These are phyloP conservation scores for Brassica balearica DNA, from an alignment of 441 rosid species.

Conservation along the genomic window DNA sequence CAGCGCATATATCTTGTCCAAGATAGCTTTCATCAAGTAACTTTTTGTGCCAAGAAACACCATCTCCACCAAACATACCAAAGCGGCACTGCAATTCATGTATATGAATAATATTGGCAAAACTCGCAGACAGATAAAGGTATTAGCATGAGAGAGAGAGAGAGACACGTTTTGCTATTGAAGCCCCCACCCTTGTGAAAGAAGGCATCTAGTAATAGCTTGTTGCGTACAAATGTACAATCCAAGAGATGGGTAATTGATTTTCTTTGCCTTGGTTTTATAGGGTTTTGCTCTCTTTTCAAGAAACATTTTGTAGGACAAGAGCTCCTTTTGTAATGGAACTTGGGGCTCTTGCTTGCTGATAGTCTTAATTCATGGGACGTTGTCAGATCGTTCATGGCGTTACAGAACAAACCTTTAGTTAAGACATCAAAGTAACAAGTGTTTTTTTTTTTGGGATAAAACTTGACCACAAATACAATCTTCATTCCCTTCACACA, in stretches of 20 bases:
- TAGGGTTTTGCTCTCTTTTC: too few relatives aligned
- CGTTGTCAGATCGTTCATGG: slow-evolving; percentile 66
- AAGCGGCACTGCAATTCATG: slow-evolving; percentile 63
- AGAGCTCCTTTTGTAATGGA: slow-evolving; percentile 53
- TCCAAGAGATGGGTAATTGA: too few relatives aligned
- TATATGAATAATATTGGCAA: slow-evolving; percentile 9
- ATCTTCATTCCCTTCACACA: background rate
- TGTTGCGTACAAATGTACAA: too few relatives aligned
- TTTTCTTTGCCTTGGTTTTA: too few relatives aligned
- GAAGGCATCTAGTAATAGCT: too few relatives aligned
- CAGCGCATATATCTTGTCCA: slow-evolving; percentile 83
- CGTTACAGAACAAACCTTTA: slow-evolving; percentile 57
- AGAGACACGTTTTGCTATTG: slow-evolving; percentile 59
- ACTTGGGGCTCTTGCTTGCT: slow-evolving; percentile 57
- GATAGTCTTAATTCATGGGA: slow-evolving; percentile 71
- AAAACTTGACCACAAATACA: background rate
- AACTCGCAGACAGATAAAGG: too few relatives aligned
- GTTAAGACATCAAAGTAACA: slow-evolving; percentile 6
- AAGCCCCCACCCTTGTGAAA: slow-evolving; percentile 51
- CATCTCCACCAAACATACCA: slow-evolving; percentile 75
- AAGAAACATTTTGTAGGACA: too few relatives aligned
- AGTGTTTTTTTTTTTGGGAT: slow-evolving; percentile 1
- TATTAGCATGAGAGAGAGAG: too few relatives aligned
- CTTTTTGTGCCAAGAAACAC: slow-evolving; percentile 74
- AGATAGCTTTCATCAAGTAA: slow-evolving; percentile 77